A percentile compares a stretch with the other conserved stretches of the same genome.
Evolutionary conservation across 805 yeast species (phyloP).

Genomic region (Metschnikowia henanensis): DNA sequence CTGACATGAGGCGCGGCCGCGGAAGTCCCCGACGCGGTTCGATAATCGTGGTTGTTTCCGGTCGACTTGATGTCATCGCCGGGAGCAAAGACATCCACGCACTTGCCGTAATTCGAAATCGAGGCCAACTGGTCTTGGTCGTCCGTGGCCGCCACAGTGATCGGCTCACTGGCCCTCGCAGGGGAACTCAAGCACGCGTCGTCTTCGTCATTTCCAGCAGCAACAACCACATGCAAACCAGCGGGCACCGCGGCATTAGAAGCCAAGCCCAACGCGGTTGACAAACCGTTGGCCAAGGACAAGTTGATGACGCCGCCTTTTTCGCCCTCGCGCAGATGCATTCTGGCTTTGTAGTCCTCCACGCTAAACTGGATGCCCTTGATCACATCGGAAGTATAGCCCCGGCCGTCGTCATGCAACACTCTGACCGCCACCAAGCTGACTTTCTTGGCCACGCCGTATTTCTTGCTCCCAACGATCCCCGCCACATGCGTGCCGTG

Average conservation of each 20-base stretch:
- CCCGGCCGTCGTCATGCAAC: slow-evolving; percentile 76
- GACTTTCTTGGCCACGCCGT: slow-evolving; percentile 84
- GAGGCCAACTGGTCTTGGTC: slow-evolving; percentile 86
- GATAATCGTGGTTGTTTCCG: slow-evolving; percentile 9
- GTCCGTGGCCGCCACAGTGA: slow-evolving; percentile 95
- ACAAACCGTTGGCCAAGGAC: slow-evolving; percentile 93
- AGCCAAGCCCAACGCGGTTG: slow-evolving; percentile 82
- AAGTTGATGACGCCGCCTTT: slow-evolving; percentile 88
- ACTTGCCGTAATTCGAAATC: slow-evolving; percentile 92
- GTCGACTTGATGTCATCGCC: slow-evolving; percentile 81
- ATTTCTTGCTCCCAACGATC: slow-evolving; percentile 75
- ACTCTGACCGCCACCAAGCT: slow-evolving; percentile 81
- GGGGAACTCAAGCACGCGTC: slow-evolving; percentile 95
- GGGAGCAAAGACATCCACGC: slow-evolving; percentile 96
- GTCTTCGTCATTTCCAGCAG: slow-evolving; percentile 93
- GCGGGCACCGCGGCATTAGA: slow-evolving; percentile 87
- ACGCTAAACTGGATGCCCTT: slow-evolving; percentile 87
- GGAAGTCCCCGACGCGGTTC: slow-evolving; percentile 67
- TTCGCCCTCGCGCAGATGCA: slow-evolving; percentile 58
- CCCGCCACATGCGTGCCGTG: slow-evolving; percentile 98
- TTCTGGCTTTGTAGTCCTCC: slow-evolving; percentile 59
- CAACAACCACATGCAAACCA: slow-evolving; percentile 91
- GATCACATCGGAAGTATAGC: slow-evolving; percentile 78
- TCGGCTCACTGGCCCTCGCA: slow-evolving; percentile 77
- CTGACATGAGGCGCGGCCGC: slow-evolving; percentile 77